These are phyloP conservation scores for Fusarium tanahbumbuense DNA, from an alignment of 2,329 filamentous ascomycete species.

Conservation along the genomic window DNA sequence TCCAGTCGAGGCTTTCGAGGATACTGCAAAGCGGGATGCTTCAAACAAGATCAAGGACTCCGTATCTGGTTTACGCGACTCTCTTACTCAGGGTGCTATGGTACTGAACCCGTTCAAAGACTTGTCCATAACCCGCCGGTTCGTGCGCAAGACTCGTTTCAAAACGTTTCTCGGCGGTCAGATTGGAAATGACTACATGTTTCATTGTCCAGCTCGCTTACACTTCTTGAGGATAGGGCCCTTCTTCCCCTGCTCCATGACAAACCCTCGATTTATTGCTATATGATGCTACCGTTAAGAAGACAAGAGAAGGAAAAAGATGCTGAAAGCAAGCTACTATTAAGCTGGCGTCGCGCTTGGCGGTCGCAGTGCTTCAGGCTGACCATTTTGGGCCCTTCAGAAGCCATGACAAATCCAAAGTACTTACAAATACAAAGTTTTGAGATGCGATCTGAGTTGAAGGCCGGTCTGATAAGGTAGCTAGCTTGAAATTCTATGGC, in stretches of 20 bases:
- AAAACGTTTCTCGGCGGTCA: conserved; percentile 84
- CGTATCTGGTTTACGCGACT: conserved; percentile 57
- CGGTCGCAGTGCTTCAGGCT: conserved; percentile 94
- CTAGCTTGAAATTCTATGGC: conserved; percentile 94
- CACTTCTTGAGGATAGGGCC: conserved; percentile 83
- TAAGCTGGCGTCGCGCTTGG: conserved; percentile 93
- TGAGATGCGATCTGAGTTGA: conserved; percentile 70
- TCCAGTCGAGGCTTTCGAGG: background rate
- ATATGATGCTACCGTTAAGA: conserved; percentile 79
- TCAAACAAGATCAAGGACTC: conserved; percentile 62
- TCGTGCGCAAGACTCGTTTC: conserved; percentile 82
- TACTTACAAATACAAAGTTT: conserved; percentile 76
- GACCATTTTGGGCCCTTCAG: conserved; percentile 79
- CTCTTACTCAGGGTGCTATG: conserved; percentile 58
- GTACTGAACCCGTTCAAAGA: conserved; percentile 73
- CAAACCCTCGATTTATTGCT: conserved; percentile 86
- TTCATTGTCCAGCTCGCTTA: conserved; percentile 85
- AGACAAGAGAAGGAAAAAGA: conserved; percentile 73
- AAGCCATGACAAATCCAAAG: conserved; percentile 84
- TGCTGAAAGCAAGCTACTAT: conserved; percentile 81
- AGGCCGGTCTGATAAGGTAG: conserved; percentile 83
- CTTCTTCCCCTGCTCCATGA: conserved; percentile 80
- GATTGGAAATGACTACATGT: conserved; percentile 88
- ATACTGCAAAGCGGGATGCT: conserved; percentile 7
- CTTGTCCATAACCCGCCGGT: conserved; percentile 77